Evolutionary conservation across 768 basidiomycete genomes (phyloP), one percentile per base, ranked within the genome.

Genomic region (Hygrophoropsis aurantiaca): DNA sequence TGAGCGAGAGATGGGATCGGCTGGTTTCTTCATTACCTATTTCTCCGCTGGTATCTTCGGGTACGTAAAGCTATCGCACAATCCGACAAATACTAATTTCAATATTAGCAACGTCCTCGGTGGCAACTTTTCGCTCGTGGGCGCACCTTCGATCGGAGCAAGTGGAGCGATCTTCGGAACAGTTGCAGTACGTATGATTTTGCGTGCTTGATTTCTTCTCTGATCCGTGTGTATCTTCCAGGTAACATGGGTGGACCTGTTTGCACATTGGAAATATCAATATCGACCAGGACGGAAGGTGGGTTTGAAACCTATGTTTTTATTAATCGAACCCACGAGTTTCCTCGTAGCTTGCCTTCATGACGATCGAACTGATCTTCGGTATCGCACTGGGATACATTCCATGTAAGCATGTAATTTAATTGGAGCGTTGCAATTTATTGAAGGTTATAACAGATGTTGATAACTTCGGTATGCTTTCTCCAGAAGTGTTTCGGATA

Each of bases 11-110:
- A 93, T 97, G 89, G 93, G 93, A 8, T 89, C 93, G 0, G 72
- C 74, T 21, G 86, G 87, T 0, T 99, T 97, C 68, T 52, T 91
- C 25, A 71, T 97, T 11, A 81, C 90, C 3, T 99, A 97, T 65
- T 79, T 94, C 36, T 78, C 93, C 1, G 87, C 91, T 10, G 95
- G 95, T 6, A 90, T 97, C 26, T 97, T 97, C 61, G 95, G 95
- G 78, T 92, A 64, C 33, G 65, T 53, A 18, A 38, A 16, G 36
- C 23, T 8, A 37, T 34, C 38, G 5, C 11, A 34, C n/a, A 50
- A 33, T 30, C 7, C 46, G 23, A 9, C 15, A 30, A 27, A 40
- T 43, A 18, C 44, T 15, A 23, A 5, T 38, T 11, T 7, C 27
- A 30, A 30, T 15, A 24, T 20, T 57, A 88, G 87, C 27, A 92